A percentile compares a stretch with the other conserved stretches of the same genome.
Conservation (phyloP, 441 rosid species). For the Croton setiger region DNA sequence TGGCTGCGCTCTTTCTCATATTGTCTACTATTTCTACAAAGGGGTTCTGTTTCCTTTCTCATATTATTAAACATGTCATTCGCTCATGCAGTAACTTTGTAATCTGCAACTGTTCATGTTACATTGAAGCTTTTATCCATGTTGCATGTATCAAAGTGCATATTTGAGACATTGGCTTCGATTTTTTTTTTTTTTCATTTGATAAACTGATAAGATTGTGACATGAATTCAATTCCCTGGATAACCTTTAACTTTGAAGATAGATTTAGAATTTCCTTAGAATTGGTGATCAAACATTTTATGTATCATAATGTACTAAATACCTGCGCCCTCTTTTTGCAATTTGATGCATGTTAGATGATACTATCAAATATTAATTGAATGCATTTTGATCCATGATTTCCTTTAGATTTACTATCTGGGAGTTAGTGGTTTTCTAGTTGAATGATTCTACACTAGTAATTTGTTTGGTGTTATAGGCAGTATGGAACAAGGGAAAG, state of each 20-base stretch:
- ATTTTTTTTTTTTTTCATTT: neutral
- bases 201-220: neutral
- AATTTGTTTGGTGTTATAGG: conserved; percentile 44
- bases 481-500: conserved; percentile 94
- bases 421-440: neutral
- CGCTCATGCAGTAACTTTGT: neutral
- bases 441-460: conserved; percentile 13
- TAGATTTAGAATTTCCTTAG: neutral
- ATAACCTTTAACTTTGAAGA: neutral
- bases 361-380: neutral
- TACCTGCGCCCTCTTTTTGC: neutral
- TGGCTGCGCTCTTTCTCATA: neutral
- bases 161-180: neutral
- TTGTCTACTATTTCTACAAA: neutral
- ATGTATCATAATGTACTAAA: neutral
- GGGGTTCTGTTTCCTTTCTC: neutral
- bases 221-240: neutral
- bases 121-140: neutral
- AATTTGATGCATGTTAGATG: conserved; percentile 4
- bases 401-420: neutral
- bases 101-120: neutral
- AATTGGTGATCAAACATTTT: neutral
- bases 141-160: neutral
- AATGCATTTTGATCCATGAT: neutral
- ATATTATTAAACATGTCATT: neutral